Evolutionary conservation across 2,329 filamentous ascomycete genomes (phyloP), one percentile per base, ranked within the genome.

Genomic region (Arachnopeziza araneosa): DNA sequence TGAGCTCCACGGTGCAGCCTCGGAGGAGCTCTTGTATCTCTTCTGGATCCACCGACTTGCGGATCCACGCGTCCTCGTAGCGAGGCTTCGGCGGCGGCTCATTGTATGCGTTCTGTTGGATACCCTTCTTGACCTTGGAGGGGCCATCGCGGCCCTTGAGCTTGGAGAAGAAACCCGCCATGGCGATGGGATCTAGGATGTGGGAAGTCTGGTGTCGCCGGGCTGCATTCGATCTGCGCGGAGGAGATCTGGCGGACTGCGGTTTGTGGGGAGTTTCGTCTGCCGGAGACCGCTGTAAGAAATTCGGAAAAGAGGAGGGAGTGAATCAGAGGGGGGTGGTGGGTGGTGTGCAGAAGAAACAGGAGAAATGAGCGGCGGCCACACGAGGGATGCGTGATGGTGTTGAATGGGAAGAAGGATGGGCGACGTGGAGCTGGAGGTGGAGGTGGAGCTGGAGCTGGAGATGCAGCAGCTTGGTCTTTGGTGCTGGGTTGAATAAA

Each of bases 41-140:
- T 67, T 96, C 91, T 5, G 93, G 89, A 57, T 91, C 88, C 66
- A 99, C 87, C 53, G 87, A 84, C 58, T 83, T 90, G 71, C 93
- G 88, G 64, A 86, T 82, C 85, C 92, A 99, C 65, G 91, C 89
- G 74, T 97, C 90, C 63, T 91, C 89, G 89, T 91, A 97, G 75
- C 83, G 83, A 59, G 89, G 90, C 76, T 92, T 91, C 63, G 80
- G 76, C 48, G 86, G 84, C 24, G 54, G 49, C 64, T 81, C 77
- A 61, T 83, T 75, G 55, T 79, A 72, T 19, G 78, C 73, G 57
- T 80, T 75, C 64, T 80, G 75, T 63, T 80, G 78, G 58, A 78
- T 76, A 65, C 80, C 83, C 77, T 92, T 93, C 76, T 89, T 90
- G 21, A 67, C 70, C 68, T 81, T 81, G 60, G 77, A 74, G 67